These are phyloP conservation scores for Xylaria castorea DNA, from an alignment of 495 filamentous ascomycete species.

Conservation along the genomic window DNA sequence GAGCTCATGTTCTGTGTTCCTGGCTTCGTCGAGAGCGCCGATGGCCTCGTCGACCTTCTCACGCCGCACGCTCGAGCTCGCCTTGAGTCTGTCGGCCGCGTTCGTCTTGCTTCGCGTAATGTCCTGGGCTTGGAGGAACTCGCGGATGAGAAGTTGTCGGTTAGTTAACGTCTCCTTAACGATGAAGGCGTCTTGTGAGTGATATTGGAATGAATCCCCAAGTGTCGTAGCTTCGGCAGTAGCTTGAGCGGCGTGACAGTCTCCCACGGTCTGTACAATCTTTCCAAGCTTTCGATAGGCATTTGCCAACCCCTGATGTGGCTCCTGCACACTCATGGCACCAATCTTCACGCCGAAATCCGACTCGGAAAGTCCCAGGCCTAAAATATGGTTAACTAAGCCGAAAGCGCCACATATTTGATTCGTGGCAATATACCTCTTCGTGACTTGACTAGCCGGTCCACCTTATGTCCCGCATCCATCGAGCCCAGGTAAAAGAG, in stretches of 20 bases:
- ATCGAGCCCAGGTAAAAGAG: slow-evolving; percentile 94
- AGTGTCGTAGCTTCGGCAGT: slow-evolving; percentile 96
- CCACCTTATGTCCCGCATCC: slow-evolving; percentile 94
- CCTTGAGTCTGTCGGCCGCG: slow-evolving; percentile 87
- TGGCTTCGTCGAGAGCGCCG: slow-evolving; percentile 83
- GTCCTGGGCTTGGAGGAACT: slow-evolving; percentile 87
- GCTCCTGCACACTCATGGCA: slow-evolving; percentile 85
- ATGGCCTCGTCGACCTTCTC: slow-evolving; percentile 99
- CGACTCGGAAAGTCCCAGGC: slow-evolving; percentile 88
- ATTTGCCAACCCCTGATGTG: slow-evolving; percentile 81
- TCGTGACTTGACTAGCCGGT: slow-evolving; percentile 88
- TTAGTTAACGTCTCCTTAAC: slow-evolving; percentile 99
- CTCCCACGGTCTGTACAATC: slow-evolving; percentile 88
- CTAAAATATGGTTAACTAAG: slow-evolving; percentile 52
- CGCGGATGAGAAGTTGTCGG: slow-evolving; percentile 95
- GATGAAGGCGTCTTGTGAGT: slow-evolving; percentile 95
- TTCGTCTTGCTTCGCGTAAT: slow-evolving; percentile 75
- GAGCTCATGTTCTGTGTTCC: slow-evolving; percentile 77
- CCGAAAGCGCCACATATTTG: background rate
- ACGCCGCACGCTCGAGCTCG: slow-evolving; percentile 77
- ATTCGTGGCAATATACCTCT: slow-evolving; percentile 68
- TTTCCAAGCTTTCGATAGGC: slow-evolving; percentile 96
- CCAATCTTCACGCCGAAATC: slow-evolving; percentile 91
- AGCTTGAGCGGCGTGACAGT: slow-evolving; percentile 96
- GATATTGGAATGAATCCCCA: slow-evolving; percentile 91